Evolutionary conservation across 371 early-diverging fungal species (phyloP), one percentile per base, ranked within the genome.

Genomic region (Actinomortierella ambigua): DNA sequence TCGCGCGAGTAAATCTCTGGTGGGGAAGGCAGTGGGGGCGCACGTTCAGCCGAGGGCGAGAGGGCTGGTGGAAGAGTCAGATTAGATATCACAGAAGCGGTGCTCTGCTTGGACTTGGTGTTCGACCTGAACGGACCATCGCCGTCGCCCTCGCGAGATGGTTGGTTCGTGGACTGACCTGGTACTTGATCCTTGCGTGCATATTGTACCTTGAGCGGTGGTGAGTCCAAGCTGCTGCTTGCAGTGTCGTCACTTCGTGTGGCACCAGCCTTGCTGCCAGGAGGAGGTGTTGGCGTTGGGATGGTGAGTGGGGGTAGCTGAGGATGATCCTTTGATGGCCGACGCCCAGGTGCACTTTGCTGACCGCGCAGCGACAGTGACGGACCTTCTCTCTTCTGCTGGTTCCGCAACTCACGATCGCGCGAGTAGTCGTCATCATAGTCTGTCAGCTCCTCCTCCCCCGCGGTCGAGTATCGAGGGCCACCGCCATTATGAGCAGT

Each of bases 121-220:
- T 29, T 27, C 11, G 11, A 34, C 11, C 34, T 11, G 4, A 11
- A 34, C 4, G 4, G 11, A 11, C 34, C 34, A 3, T 63, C 54
- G 24, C 29, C 42, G 23, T 54, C 64, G 14, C 46, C 47, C 18
- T 17, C 7, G 11, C 34, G 34, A 34, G 11, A 11, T 11, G 4
- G 34, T 11, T 34, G 34, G 34, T 34, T 34, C 34, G 34, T 34
- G 7, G 34, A 34, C 34, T 34, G 34, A 34, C 34, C 34, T 34
- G 34, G 7, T 34, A 11, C 7, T 11, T 34, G 34, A 2, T 22
- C 44, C 8, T 48, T 18, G 24, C 75, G 67, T 15, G 54, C 55
- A 22, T 73, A 73, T 46, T 73, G 75, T n/a, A 73, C 75, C 27
- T 63, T 73, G 29, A 73, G 57, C 13, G 75, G 75, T 13, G 75